A percentile compares a stretch with the other conserved stretches of the same genome.
Evolutionary conservation across 805 yeast genomes (phyloP).

Genomic region (Candida anglica): DNA sequence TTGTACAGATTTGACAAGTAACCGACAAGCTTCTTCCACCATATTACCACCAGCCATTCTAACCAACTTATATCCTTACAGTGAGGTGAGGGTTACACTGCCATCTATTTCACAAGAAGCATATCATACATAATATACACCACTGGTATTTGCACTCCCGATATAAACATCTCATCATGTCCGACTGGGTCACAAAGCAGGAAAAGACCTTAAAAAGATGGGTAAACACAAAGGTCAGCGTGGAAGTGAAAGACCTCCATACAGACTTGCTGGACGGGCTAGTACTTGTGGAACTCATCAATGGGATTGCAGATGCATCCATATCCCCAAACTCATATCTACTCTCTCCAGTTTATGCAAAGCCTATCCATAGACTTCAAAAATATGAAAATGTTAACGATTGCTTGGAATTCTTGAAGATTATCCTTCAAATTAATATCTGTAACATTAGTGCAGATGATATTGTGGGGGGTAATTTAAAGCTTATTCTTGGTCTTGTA

Average conservation of each 20-base stretch:
- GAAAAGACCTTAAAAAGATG: constrained; percentile 48
- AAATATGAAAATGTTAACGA: constrained; percentile 45
- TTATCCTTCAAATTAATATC: constrained; percentile 36
- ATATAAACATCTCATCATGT: too few species aligned
- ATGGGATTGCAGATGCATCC: constrained; percentile 23
- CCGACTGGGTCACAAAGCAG: constrained; percentile 42
- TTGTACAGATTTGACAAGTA: too few species aligned
- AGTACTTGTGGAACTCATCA: constrained; percentile 31
- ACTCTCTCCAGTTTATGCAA: constrained; percentile 26
- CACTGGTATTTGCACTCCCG: too few species aligned
- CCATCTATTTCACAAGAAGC: too few species aligned
- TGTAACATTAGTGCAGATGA: constrained; percentile 47
- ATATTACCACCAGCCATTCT: too few species aligned
- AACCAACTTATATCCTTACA: too few species aligned
- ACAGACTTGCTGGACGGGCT: constrained; percentile 40
- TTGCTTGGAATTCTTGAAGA: constrained; percentile 37
- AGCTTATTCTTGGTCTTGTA: constrained; percentile 43
- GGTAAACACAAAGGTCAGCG: constrained; percentile 38
- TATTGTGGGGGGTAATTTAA: constrained; percentile 45
- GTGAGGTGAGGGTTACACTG: too few species aligned
- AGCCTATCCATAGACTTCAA: constrained; percentile 42
- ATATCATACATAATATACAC: too few species aligned
- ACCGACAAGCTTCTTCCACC: too few species aligned
- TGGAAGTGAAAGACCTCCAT: constrained; percentile 17
- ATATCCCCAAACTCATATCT: constrained; percentile 16